Evolutionary conservation across 164 flowering plant species (phyloP).

Genomic region (Euptelea pleiosperma): DNA sequence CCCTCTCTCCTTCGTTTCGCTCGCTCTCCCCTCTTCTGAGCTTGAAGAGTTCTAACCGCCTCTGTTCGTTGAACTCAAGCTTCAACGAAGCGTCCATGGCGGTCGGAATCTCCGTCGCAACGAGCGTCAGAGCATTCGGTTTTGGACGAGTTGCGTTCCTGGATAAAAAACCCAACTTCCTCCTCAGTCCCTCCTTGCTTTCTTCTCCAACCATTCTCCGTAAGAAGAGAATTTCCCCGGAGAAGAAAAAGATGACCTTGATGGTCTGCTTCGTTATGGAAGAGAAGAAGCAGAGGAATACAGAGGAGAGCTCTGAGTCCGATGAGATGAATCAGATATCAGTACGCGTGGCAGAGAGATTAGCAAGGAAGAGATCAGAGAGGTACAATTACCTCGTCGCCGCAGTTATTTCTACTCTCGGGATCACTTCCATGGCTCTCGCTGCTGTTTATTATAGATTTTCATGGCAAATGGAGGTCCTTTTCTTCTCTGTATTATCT

Average conservation of each 20-base stretch:
- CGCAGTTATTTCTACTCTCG: slow-evolving; percentile 81
- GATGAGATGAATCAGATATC: slow-evolving; percentile 18
- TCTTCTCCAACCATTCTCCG: slow-evolving; percentile 12
- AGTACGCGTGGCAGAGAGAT: slow-evolving; percentile 36
- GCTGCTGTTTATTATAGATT: slow-evolving; percentile 84
- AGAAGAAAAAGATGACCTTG: slow-evolving; percentile 16
- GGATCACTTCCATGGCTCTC: slow-evolving; percentile 77
- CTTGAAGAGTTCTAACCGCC: too few species aligned
- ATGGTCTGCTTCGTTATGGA: slow-evolving; percentile 49
- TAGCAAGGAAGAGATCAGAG: slow-evolving; percentile 72
- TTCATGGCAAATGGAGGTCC: slow-evolving; percentile 88
- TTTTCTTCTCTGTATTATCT: neutral
- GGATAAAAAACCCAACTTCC: slow-evolving; percentile 16
- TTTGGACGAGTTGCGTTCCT: slow-evolving; percentile 19
- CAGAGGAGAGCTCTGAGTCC: neutral
- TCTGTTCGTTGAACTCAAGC: neutral
- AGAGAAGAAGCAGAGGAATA: slow-evolving; percentile 22
- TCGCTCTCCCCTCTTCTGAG: slow-evolving; percentile 9
- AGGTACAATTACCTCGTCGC: slow-evolving; percentile 73
- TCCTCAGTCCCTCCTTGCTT: slow-evolving; percentile 6
- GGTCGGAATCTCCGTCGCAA: slow-evolving; percentile 41
- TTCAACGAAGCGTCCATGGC: slow-evolving; percentile 36
- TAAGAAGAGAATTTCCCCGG: neutral
- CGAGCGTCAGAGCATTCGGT: slow-evolving; percentile 22
- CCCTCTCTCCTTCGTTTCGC: neutral